Evolutionary conservation across 805 yeast genomes (phyloP).

Genomic region (Ogataea zsoltii): DNA sequence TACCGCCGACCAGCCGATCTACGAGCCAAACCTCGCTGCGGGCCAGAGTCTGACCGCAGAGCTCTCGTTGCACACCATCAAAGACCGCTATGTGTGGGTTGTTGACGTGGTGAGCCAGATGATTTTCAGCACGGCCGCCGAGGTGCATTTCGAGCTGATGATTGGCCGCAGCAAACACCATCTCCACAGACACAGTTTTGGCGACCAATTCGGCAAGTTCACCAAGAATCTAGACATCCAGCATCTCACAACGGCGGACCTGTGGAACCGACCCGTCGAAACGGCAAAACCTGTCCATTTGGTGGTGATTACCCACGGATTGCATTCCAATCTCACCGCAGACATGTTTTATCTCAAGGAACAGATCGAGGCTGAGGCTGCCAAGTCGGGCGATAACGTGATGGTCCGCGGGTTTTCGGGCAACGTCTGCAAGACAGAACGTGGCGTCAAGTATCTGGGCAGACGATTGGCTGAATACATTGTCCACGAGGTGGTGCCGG

Average conservation of each 20-base stretch:
- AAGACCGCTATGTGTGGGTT: constrained; percentile 65
- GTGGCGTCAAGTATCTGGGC: constrained; percentile 85
- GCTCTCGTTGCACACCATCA: constrained; percentile 62
- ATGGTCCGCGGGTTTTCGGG: constrained; percentile 82
- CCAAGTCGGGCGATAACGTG: constrained; percentile 56
- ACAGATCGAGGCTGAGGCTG: constrained; percentile 54
- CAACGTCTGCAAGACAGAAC: constrained; percentile 84
- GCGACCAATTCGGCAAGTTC: constrained; percentile 28
- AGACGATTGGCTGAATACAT: constrained; percentile 75
- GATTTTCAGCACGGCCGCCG: constrained; percentile 67
- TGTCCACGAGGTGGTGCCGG: constrained; percentile 46
- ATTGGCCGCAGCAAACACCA: constrained; percentile 48
- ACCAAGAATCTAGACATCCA: constrained; percentile 45
- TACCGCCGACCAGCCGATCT: constrained; percentile 76
- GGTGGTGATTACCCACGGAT: constrained; percentile 86
- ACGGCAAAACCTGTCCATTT: constrained; percentile 66
- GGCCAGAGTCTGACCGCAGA: constrained; percentile 64
- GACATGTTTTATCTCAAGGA: constrained; percentile 91
- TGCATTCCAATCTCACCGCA: constrained; percentile 85
- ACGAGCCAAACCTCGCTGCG: constrained; percentile 70
- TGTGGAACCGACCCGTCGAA: constrained; percentile 75
- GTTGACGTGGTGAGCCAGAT: constrained; percentile 82
- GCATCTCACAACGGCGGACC: constrained; percentile 58
- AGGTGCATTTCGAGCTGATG: constrained; percentile 63
- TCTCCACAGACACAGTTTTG: constrained; percentile 28